phyloP scores from a whole-genome alignment of 768 basidiomycete species.

The Lentinula boryana region DNA sequence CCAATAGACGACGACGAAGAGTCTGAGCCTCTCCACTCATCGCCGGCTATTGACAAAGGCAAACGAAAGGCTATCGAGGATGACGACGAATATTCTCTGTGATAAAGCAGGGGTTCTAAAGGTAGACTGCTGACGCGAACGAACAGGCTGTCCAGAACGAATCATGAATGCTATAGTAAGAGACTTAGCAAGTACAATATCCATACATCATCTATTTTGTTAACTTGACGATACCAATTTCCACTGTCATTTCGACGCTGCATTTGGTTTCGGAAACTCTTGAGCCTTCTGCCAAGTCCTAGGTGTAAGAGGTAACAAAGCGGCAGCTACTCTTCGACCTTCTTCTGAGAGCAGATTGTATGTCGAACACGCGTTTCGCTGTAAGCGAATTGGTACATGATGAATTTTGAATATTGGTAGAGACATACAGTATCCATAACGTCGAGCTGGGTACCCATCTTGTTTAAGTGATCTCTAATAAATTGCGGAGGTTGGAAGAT shows the following conservation, averaged over 20 bases:
- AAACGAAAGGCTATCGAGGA: constrained; percentile 52
- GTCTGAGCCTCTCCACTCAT: constrained; percentile 7
- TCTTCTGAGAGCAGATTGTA: constrained; percentile 94
- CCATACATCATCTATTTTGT: not conserved
- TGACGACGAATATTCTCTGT: not conserved
- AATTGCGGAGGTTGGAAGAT: constrained; percentile 64
- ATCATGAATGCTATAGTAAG: not conserved
- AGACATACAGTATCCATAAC: constrained; percentile 74
- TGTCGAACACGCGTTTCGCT: constrained; percentile 93
- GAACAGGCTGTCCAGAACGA: not conserved
- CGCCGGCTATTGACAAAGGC: constrained; percentile 25
- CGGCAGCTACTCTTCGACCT: constrained; percentile 87
- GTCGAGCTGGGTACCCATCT: constrained; percentile 82
- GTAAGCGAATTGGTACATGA: not conserved
- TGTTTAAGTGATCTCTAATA: constrained; percentile 61
- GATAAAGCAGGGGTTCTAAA: not conserved
- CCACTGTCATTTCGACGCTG: not conserved
- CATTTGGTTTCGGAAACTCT: not conserved
- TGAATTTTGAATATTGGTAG: not conserved
- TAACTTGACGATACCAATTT: not conserved
- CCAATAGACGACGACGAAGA: constrained; percentile 43
- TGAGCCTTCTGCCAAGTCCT: constrained; percentile 43
- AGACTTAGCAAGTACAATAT: too few species aligned
- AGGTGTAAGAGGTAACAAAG: constrained; percentile 65
- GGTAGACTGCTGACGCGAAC: not conserved